Base-by-base conservation (phyloP, 768 basidiomycete species). In the Collybiopsis confluens region DNA sequence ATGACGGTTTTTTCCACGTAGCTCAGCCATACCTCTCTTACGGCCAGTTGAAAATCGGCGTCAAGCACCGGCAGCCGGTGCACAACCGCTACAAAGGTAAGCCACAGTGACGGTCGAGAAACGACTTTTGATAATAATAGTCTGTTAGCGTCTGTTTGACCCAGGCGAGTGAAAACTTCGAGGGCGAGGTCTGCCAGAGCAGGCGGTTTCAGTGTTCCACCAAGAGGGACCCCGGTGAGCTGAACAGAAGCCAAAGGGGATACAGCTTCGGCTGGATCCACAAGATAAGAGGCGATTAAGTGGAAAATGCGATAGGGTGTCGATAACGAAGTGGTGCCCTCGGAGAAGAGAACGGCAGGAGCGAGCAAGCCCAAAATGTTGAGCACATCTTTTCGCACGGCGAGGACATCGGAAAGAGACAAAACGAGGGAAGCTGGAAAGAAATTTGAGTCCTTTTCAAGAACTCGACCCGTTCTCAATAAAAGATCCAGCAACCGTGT, bases 1-100 rank as follows among this genome's bases (percentile, higher is more conserved):
- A 94, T 82, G 43, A 88, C 75, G 49, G 77, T 71, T 59, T 88
- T 89, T 73, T 95, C 90, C 57, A 90, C 69, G 66, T 91, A 88
- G 38, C 83, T 81, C 42, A 94, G 66, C 85, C 90, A 92, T 20
- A 71, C 62, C 62, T 90, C 86, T 58, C 82, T 75, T 51, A 72
- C 68, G 59, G 82, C 69, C 57, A 88, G 68, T 62, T 83, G 70
- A 65, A 91, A 90, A 68, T 97, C 93, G 16, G 74, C 66, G 54
- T 90, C 86, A 23, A 80, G 68, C 44, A 97, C 68, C 4, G 96
- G 96, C n/a, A 98, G 77, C 42, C 93, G 83, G 62, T 86, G 85
- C 54, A 95, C 78, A 15, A 96, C 80, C 6, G 82, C 76, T 45
- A 80, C 77, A 60, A 96, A 82, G 30, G 92, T 67, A 43, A 66